Conservation (phyloP, 2,329 filamentous ascomycete genomes). For the Seiridium cupressi region DNA sequence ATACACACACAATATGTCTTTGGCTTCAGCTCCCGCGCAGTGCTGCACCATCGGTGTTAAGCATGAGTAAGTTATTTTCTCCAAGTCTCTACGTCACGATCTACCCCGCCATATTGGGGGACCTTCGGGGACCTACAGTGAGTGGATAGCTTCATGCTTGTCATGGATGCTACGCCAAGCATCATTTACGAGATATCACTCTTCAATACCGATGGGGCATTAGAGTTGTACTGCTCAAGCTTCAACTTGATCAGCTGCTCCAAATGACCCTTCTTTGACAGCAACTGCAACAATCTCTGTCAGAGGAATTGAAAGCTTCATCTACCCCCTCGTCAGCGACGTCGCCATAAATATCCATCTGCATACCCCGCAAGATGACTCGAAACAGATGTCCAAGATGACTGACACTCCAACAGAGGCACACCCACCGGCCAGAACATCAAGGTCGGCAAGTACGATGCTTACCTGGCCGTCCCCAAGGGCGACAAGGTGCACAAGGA, state of each 20-base stretch:
- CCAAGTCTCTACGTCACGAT: not conserved
- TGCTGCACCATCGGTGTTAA: slow-evolving; percentile 54
- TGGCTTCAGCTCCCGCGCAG: slow-evolving; percentile 46
- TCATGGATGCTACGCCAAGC: not conserved
- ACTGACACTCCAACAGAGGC: slow-evolving; percentile 36
- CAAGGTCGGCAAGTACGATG: slow-evolving; percentile 45
- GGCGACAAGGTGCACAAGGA: slow-evolving; percentile 34
- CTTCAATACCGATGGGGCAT: too few relatives aligned
- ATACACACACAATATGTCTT: not conserved
- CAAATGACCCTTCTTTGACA: not conserved
- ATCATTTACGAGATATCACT: not conserved
- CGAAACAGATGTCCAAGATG: not conserved
- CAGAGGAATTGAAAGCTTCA: not conserved
- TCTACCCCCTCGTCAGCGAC: not conserved
- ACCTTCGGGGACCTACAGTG: not conserved
- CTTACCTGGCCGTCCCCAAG: slow-evolving; percentile 49
- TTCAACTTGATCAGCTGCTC: not conserved
- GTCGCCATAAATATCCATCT: not conserved
- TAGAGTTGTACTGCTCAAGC: not conserved
- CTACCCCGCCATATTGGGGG: not conserved
- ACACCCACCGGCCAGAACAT: slow-evolving; percentile 42
- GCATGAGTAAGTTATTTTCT: slow-evolving; percentile 45
- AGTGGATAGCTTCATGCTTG: not conserved
- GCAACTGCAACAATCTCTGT: not conserved
- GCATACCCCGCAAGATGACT: not conserved